Evolutionary conservation across 2,329 filamentous ascomycete species (phyloP).

Genomic region (Chaetothyriales sp.): DNA sequence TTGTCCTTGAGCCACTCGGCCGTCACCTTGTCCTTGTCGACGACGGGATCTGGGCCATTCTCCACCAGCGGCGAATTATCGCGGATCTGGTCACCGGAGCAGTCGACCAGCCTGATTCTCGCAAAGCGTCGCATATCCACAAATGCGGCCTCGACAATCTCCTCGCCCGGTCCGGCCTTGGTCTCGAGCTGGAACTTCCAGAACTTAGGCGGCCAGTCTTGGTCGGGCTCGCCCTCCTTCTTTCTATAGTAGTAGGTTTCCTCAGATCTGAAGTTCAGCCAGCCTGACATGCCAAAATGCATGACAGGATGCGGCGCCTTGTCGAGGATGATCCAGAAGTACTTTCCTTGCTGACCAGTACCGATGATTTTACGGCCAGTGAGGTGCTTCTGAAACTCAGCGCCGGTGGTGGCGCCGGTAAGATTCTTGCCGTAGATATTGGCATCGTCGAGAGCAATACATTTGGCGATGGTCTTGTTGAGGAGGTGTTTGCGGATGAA

Average conservation of each 20-base stretch:
- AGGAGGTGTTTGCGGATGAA: slow-evolving; percentile 73
- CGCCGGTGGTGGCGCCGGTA: slow-evolving; percentile 65
- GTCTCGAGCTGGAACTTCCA: slow-evolving; percentile 74
- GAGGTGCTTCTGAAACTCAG: slow-evolving; percentile 60
- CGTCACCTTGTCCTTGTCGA: slow-evolving; percentile 65
- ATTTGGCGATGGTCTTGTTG: slow-evolving; percentile 61
- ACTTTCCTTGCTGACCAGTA: slow-evolving; percentile 84
- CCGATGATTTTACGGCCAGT: slow-evolving; percentile 57
- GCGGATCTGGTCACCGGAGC: slow-evolving; percentile 60
- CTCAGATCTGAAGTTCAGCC: slow-evolving; percentile 75
- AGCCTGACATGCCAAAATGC: slow-evolving; percentile 69
- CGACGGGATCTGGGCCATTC: slow-evolving; percentile 85
- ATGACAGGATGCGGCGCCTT: slow-evolving; percentile 73
- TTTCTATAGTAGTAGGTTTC: slow-evolving; percentile 70
- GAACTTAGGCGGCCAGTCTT: slow-evolving; percentile 75
- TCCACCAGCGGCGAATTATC: slow-evolving; percentile 66
- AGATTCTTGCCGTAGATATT: slow-evolving; percentile 87
- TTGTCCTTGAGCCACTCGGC: slow-evolving; percentile 59
- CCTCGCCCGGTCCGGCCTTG: slow-evolving; percentile 36
- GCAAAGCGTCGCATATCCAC: slow-evolving; percentile 69
- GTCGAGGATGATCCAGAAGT: slow-evolving; percentile 80
- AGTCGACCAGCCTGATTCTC: slow-evolving; percentile 70
- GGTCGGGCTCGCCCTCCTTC: slow-evolving; percentile 35
- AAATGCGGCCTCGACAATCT: slow-evolving; percentile 59
- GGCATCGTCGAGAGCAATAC: slow-evolving; percentile 61